Percentiles rank a stretch among this genome's conserved stretches.
These are phyloP conservation scores for Sarcodon aspratus DNA, from an alignment of 768 basidiomycete species.

Conservation along the genomic window DNA sequence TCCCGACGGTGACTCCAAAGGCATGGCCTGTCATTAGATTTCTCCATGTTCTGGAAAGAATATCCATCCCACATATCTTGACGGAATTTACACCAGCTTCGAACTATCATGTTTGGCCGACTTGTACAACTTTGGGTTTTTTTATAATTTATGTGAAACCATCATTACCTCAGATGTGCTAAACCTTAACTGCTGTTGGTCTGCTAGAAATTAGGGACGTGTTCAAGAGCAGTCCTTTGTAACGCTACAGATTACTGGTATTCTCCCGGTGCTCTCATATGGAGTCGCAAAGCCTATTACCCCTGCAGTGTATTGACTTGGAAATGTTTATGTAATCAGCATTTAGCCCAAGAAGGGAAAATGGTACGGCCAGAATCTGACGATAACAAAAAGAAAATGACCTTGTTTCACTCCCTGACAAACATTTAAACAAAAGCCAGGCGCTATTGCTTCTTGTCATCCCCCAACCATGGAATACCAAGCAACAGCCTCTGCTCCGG, in stretches of 20 bases:
- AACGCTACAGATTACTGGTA: background rate
- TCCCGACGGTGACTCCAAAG: conserved; percentile 34
- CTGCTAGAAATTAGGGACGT: background rate
- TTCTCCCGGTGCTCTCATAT: no score
- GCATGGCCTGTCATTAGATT: conserved; percentile 66
- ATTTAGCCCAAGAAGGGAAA: background rate
- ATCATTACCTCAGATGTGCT: no score
- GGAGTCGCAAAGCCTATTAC: no score
- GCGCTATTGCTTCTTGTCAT: background rate
- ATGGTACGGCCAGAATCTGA: conserved; percentile 1
- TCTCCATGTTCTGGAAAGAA: no score
- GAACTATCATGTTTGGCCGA: no score
- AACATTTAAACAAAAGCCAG: no score
- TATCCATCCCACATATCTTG: no score
- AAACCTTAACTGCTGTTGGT: no score
- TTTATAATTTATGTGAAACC: no score
- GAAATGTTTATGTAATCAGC: background rate
- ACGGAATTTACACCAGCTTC: no score
- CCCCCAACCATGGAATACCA: conserved; percentile 48
- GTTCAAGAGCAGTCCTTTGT: background rate
- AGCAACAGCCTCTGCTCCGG: conserved; percentile 87
- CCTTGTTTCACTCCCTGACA: background rate
- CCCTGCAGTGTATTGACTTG: no score
- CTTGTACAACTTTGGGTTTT: no score
- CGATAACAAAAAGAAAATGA: conserved; percentile 7